Evolutionary conservation across 192 early-diverging fungal species (phyloP).

Genomic region (Coemansia sp.): DNA sequence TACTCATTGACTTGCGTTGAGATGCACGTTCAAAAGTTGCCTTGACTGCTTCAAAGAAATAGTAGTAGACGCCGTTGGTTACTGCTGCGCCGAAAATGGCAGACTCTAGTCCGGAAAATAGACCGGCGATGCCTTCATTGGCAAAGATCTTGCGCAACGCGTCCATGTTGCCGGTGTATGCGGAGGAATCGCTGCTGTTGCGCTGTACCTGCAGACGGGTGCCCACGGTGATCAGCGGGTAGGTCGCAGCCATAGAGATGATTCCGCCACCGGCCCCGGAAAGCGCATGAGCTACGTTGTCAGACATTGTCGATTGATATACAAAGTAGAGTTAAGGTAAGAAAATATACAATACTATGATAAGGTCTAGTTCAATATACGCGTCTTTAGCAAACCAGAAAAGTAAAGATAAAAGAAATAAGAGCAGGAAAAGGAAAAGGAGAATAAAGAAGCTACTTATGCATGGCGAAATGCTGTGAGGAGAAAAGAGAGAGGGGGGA

Average conservation of each 20-base stretch:
- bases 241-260: slow-evolving; percentile 91
- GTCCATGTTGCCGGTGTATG: slow-evolving; percentile 67
- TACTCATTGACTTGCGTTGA: slow-evolving; percentile 67
- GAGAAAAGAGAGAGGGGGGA: neutral
- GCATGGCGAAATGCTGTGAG: neutral
- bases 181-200: slow-evolving; percentile 57
- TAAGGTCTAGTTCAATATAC: no score
- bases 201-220: slow-evolving; percentile 80
- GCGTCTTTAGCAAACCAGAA: neutral
- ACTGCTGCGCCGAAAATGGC: slow-evolving; percentile 96
- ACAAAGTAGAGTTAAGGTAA: neutral
- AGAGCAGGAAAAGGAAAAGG: neutral
- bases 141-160: slow-evolving; percentile 85
- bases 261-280: slow-evolving; percentile 85
- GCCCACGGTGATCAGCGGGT: slow-evolving; percentile 81
- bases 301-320: slow-evolving; percentile 59
- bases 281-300: slow-evolving; percentile 81
- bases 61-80: slow-evolving; percentile 90
- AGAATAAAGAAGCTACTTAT: neutral
- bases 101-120: slow-evolving; percentile 93
- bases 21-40: slow-evolving; percentile 72
- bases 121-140: slow-evolving; percentile 82
- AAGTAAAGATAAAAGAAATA: neutral
- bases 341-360: no score
- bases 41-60: slow-evolving; percentile 90